phyloP scores from a whole-genome alignment of 1,284 basidiomycete species.

The Puccinia horiana region DNA sequence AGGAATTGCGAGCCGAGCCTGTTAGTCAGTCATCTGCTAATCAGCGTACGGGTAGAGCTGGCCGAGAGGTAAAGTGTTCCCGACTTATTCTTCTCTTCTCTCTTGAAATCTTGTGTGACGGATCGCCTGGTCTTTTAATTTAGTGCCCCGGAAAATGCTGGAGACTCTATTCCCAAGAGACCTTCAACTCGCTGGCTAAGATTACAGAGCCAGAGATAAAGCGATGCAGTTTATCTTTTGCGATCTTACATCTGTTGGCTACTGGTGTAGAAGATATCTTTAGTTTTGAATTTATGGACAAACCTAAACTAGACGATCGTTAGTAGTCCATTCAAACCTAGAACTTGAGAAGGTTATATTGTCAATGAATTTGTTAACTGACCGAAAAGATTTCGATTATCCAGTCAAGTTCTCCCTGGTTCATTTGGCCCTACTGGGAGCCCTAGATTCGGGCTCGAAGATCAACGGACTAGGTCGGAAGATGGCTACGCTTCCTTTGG shows the following conservation, averaged over 20 bases:
- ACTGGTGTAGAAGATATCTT: slow-evolving; percentile 70
- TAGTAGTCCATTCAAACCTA: slow-evolving; percentile 55
- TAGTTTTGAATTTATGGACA: slow-evolving; percentile 79
- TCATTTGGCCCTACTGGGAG: slow-evolving; percentile 73
- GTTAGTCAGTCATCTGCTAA: slow-evolving; percentile 86
- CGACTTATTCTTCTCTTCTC: not conserved
- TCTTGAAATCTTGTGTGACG: not conserved
- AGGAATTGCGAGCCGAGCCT: slow-evolving; percentile 65
- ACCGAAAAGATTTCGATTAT: not conserved
- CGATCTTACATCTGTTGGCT: slow-evolving; percentile 72
- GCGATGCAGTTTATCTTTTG: slow-evolving; percentile 77
- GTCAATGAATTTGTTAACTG: not conserved
- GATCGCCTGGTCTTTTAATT: slow-evolving; percentile 23
- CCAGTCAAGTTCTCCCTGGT: slow-evolving; percentile 71
- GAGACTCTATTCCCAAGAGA: slow-evolving; percentile 79
- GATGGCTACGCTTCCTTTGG: slow-evolving; percentile 81
- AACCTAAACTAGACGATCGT: slow-evolving; percentile 72
- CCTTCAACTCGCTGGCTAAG: slow-evolving; percentile 68
- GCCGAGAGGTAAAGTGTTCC: slow-evolving; percentile 70
- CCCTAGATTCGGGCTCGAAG: slow-evolving; percentile 65
- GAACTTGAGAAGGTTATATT: not conserved
- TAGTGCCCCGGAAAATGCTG: slow-evolving; percentile 80
- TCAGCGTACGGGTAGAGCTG: slow-evolving; percentile 86
- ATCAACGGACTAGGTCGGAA: slow-evolving; percentile 72
- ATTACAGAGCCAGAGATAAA: slow-evolving; percentile 83